Percentiles rank a stretch among this genome's conserved stretches.
These are phyloP conservation scores for Tolypocladium pustulatum DNA, from an alignment of 2,329 filamentous ascomycete genomes.

Conservation along the genomic window DNA sequence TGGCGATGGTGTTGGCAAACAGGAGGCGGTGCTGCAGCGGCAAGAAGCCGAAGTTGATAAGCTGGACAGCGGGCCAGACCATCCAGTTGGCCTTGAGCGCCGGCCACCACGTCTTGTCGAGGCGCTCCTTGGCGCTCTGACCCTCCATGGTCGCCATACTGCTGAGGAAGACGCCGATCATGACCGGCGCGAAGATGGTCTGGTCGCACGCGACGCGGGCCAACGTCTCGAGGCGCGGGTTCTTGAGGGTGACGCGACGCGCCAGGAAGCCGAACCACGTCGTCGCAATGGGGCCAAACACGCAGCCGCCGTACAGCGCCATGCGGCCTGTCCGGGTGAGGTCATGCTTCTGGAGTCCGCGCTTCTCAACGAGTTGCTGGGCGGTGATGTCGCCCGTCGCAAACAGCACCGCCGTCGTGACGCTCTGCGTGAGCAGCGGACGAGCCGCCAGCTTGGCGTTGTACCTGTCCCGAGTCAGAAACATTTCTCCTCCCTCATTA, in stretches of 20 bases:
- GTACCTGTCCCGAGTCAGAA: conserved; percentile 51
- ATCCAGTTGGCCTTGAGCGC: conserved; percentile 77
- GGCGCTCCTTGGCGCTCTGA: conserved; percentile 48
- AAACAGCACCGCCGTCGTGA: conserved; percentile 87
- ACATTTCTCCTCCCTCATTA: not conserved
- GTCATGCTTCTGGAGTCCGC: conserved; percentile 68
- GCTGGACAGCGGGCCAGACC: conserved; percentile 79
- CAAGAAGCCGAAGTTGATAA: conserved; percentile 78
- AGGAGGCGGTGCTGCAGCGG: conserved; percentile 75
- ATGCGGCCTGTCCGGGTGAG: conserved; percentile 62
- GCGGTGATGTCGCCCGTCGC: conserved; percentile 84
- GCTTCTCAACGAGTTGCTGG: conserved; percentile 82
- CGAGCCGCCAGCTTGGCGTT: conserved; percentile 69
- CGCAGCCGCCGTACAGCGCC: conserved; percentile 66
- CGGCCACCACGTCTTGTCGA: conserved; percentile 57
- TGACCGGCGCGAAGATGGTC: conserved; percentile 70
- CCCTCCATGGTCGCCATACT: conserved; percentile 81
- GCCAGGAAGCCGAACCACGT: conserved; percentile 80
- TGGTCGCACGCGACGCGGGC: conserved; percentile 77
- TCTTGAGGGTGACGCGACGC: conserved; percentile 52
- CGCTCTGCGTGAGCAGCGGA: conserved; percentile 79
- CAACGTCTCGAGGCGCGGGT: conserved; percentile 58
- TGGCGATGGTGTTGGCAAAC: conserved; percentile 73
- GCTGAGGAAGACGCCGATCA: conserved; percentile 71
- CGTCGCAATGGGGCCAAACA: conserved; percentile 83